Percentiles rank a stretch among this genome's conserved stretches.
phyloP scores from a whole-genome alignment of 225 moss, liverwort and hornwort species.

The Ulota crispa region DNA sequence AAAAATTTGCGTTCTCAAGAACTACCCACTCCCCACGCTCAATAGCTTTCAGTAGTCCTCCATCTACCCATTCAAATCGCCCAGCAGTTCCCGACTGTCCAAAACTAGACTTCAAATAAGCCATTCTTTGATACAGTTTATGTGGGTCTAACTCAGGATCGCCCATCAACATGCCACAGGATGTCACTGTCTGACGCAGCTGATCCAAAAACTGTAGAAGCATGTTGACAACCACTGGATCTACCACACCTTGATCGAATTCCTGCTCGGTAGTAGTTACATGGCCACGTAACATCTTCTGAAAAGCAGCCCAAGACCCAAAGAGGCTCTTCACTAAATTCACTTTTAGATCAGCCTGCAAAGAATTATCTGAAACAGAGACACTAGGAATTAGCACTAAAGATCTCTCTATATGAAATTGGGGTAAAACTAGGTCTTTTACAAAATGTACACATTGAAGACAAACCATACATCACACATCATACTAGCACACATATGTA shows the following conservation, averaged over 20 bases:
- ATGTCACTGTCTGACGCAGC: slow-evolving; percentile 45
- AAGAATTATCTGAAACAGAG: slow-evolving; percentile 27
- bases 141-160: slow-evolving; percentile 59
- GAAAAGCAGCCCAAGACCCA: slow-evolving; percentile 83
- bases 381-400: slow-evolving; percentile 19
- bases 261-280: slow-evolving; percentile 41
- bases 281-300: slow-evolving; percentile 47
- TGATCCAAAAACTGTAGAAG: slow-evolving; percentile 76
- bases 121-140: slow-evolving; percentile 44
- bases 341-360: slow-evolving; percentile 55
- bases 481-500: not conserved
- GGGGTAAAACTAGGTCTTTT: not conserved
- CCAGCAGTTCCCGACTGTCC: slow-evolving; percentile 68
- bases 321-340: slow-evolving; percentile 71
- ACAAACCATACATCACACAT: not conserved
- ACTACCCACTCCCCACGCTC: slow-evolving; percentile 95
- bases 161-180: slow-evolving; percentile 46
- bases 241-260: slow-evolving; percentile 50
- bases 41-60: slow-evolving; percentile 80
- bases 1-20: slow-evolving; percentile 93
- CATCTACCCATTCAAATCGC: slow-evolving; percentile 98
- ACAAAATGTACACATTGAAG: not conserved
- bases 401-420: not conserved
- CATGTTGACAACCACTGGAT: slow-evolving; percentile 72
- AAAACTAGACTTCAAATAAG: slow-evolving; percentile 58